Percentiles rank a stretch among this genome's conserved stretches.
phyloP scores from a whole-genome alignment of 257 asterid species.

The Solanum sparsipilum region DNA sequence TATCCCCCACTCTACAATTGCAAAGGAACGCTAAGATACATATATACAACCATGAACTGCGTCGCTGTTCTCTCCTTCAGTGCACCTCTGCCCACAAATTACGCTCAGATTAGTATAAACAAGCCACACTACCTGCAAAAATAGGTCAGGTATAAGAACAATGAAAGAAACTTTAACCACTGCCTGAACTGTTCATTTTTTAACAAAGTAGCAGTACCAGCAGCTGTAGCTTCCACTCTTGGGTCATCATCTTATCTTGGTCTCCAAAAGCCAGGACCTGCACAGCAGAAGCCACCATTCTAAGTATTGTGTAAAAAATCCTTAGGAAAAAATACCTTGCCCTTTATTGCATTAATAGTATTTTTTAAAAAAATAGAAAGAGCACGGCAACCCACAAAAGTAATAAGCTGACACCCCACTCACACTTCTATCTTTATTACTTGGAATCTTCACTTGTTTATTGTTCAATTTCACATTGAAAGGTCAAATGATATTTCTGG shows the following conservation, averaged over 20 bases:
- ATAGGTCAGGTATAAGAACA: neutral
- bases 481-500: neutral
- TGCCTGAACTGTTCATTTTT: neutral
- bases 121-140: constrained; percentile 2
- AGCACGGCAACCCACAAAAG: neutral
- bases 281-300: neutral
- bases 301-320: neutral
- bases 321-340: neutral
- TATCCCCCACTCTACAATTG: neutral
- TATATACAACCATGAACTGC: neutral
- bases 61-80: neutral
- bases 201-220: constrained; percentile 1
- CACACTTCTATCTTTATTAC: neutral
- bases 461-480: neutral
- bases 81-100: neutral
- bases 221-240: constrained; percentile 1
- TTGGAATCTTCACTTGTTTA: neutral
- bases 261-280: constrained; percentile 76
- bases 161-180: neutral
- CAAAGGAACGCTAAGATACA: neutral
- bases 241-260: constrained; percentile 38
- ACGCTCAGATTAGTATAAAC: neutral
- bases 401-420: neutral
- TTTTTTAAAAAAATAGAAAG: neutral
- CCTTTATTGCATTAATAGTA: neutral